Conservation (phyloP, 1,284 basidiomycete genomes). For the Malassezia yamatoensis region DNA sequence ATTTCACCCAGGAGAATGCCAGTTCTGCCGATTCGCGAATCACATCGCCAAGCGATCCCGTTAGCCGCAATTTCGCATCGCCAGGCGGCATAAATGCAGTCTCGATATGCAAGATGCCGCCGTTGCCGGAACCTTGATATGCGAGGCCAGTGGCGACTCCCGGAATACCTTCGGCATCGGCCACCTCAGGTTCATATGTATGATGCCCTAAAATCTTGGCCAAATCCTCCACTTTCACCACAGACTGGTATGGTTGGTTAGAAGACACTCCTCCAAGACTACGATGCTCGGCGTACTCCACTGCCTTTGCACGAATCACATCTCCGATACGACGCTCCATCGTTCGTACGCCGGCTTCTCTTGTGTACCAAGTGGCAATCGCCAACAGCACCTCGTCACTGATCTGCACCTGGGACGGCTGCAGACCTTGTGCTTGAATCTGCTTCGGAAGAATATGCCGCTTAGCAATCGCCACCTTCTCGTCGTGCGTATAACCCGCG, state of each 20-base stretch:
- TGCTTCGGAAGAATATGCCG: conserved; percentile 72
- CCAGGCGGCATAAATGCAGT: conserved; percentile 62
- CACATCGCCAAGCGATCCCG: conserved; percentile 60
- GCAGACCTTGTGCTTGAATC: conserved; percentile 60
- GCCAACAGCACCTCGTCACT: conserved; percentile 62
- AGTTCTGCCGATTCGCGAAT: conserved; percentile 81
- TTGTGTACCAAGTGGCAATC: conserved; percentile 67
- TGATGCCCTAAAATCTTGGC: conserved; percentile 73
- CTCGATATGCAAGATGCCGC: conserved; percentile 73
- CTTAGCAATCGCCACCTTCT: conserved; percentile 50
- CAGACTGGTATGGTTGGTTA: conserved; percentile 54
- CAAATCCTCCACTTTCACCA: conserved; percentile 64
- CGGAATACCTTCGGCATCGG: conserved; percentile 62
- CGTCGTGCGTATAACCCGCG: conserved; percentile 50
- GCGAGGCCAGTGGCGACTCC: conserved; percentile 71
- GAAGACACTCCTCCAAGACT: conserved; percentile 31
- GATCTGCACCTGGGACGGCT: conserved; percentile 53
- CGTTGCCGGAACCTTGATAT: conserved; percentile 76
- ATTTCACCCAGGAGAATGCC: conserved; percentile 60
- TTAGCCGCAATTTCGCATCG: conserved; percentile 61
- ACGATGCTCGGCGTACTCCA: conserved; percentile 66
- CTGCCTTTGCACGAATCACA: conserved; percentile 59
- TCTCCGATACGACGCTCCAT: conserved; percentile 77
- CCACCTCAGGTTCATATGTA: conserved; percentile 68
- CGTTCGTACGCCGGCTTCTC: conserved; percentile 81